Conservation (phyloP, 179 eudicot species). For the Heliamphora ciliata region DNA sequence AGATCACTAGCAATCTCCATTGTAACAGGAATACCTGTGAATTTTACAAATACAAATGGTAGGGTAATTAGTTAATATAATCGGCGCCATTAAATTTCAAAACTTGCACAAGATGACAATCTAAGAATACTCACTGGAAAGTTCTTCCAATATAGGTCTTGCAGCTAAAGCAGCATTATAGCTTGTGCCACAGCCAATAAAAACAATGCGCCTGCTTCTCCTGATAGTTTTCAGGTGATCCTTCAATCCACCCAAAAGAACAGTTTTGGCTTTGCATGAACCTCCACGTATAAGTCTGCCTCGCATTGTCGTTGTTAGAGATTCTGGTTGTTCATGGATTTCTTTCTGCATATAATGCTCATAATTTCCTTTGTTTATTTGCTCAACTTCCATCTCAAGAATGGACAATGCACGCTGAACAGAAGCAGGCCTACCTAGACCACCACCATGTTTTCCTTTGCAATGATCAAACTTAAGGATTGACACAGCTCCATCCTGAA, state of each 20-base stretch:
- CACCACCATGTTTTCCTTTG: slow-evolving; percentile 53
- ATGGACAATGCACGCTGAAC: slow-evolving; percentile 88
- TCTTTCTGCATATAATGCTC: slow-evolving; percentile 98
- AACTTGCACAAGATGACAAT: neutral
- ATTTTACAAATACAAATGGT: neutral
- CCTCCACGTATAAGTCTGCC: slow-evolving; percentile 96
- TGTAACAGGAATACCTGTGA: slow-evolving; percentile 78
- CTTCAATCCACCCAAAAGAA: slow-evolving; percentile 85
- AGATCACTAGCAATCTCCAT: slow-evolving; percentile 99
- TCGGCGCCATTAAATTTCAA: neutral
- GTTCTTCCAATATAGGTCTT: slow-evolving; percentile 86
- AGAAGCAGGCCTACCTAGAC: slow-evolving; percentile 68
- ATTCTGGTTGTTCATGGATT: slow-evolving; percentile 93
- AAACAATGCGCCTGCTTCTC: slow-evolving; percentile 86
- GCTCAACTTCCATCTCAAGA: slow-evolving; percentile 99
- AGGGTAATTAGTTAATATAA: neutral
- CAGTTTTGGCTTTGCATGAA: slow-evolving; percentile 75
- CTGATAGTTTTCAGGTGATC: slow-evolving; percentile 95
- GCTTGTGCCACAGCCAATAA: slow-evolving; percentile 97
- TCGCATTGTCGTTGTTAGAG: slow-evolving; percentile 86
- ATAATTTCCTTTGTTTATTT: slow-evolving; percentile 91
- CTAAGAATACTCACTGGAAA: slow-evolving; percentile 53
- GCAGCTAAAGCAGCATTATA: slow-evolving; percentile 92
- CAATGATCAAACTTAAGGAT: slow-evolving; percentile 70
- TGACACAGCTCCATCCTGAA: slow-evolving; percentile 82